A percentile compares a stretch with the other conserved stretches of the same genome.
These are phyloP conservation scores for Colletotrichum sp. DNA, from an alignment of 2,329 filamentous ascomycete genomes.

Conservation along the genomic window DNA sequence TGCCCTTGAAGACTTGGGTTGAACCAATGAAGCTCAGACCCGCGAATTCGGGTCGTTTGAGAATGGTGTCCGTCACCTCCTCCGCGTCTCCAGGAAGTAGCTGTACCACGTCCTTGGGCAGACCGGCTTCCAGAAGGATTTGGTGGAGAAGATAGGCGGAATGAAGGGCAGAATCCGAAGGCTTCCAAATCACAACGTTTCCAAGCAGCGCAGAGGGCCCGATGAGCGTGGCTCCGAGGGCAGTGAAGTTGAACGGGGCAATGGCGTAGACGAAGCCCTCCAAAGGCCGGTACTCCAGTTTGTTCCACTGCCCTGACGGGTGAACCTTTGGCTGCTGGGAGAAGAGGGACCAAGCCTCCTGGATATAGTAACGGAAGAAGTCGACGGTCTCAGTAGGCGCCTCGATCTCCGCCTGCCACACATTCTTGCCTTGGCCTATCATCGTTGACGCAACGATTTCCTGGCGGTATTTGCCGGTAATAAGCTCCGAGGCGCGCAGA, in stretches of 20 bases:
- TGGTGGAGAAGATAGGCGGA: constrained; percentile 91
- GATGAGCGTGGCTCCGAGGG: constrained; percentile 87
- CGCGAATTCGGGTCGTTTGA: constrained; percentile 81
- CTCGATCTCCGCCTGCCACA: constrained; percentile 98
- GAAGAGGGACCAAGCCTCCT: constrained; percentile 92
- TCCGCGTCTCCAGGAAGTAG: constrained; percentile 90
- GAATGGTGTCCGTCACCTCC: constrained; percentile 78
- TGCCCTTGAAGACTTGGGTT: constrained; percentile 86
- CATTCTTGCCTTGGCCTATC: constrained; percentile 96
- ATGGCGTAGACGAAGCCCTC: constrained; percentile 97
- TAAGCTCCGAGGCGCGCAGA: constrained; percentile 91
- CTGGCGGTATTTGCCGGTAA: constrained; percentile 92
- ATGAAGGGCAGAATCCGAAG: constrained; percentile 89
- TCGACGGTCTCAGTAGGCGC: constrained; percentile 92
- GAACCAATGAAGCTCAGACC: constrained; percentile 96
- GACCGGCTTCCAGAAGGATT: constrained; percentile 88
- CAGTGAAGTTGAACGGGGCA: constrained; percentile 96
- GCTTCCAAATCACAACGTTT: constrained; percentile 97
- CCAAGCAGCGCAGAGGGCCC: constrained; percentile 86
- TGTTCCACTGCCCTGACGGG: constrained; percentile 86
- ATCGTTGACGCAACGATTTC: constrained; percentile 97
- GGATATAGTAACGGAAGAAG: constrained; percentile 92
- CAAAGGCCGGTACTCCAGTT: constrained; percentile 85
- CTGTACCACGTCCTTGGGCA: constrained; percentile 89
- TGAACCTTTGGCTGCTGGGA: constrained; percentile 86